Base-by-base conservation (phyloP, 2,329 filamentous ascomycete genomes). In the Aureobasidium uvarum region DNA sequence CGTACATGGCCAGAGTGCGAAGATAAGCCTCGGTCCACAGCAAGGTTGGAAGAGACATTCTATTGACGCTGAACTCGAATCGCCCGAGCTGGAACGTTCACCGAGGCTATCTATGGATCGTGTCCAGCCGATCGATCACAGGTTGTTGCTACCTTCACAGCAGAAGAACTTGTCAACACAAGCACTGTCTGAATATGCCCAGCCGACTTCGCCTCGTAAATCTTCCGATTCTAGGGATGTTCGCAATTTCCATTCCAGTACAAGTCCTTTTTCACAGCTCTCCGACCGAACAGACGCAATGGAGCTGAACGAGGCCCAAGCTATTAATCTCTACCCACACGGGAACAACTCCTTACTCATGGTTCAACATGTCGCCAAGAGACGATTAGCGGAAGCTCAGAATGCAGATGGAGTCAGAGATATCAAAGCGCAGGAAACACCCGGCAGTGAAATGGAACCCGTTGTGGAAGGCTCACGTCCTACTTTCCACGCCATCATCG, bases 301-400 rank as follows among this genome's bases (percentile, higher is more conserved):
- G 13, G 86, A 89, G 73, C 81, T 88, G 62, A 84, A 80, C 66
- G 85, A 88, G 72, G 86, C 86, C 11, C 85, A 80, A 48, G 84
- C 84, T 13, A 80, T 89, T 16, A 84, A 80, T 66, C 81, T 87
- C 39, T 87, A 83, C 67, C 81, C 85, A 2, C 86, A 88, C 74
- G 85, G 86, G 73, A 89, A 88, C 68, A 77, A 84, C 50, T 87
- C 85, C 7, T 74, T 88, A 5, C 76, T 88, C n/a, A 74, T 88
- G n/a, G 83, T 89, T n/a, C 83, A 88, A 69, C 82, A 85, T 23
- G 67, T 55, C 3, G 50, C 23, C 4, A 52, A 52, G 23, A 28
- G 38, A 18, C 23, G 52, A 25, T 11, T 41, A 5, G 38, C 54
- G 3, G 39, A 45, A 33, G n/a, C 31, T 13, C 38, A 23, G 23